phyloP scores from a whole-genome alignment of 2,329 filamentous ascomycete genomes.

The Diaporthe citrichinensis region DNA sequence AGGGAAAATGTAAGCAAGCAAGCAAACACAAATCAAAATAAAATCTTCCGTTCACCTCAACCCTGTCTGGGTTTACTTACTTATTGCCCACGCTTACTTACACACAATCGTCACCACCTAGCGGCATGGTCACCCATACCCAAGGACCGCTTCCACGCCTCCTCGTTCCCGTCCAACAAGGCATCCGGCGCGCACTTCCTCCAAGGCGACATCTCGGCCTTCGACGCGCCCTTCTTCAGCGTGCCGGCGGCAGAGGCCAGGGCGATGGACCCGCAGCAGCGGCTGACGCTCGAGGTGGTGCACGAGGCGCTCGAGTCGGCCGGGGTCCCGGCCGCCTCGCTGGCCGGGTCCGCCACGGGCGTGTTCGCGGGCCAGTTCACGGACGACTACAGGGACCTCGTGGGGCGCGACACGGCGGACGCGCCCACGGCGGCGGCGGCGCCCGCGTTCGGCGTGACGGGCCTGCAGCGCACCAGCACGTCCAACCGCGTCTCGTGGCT shows the following conservation, averaged over 20 bases:
- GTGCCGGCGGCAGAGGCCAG: slow-evolving; percentile 77
- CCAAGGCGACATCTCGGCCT: not conserved
- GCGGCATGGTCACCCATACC: slow-evolving; percentile 4
- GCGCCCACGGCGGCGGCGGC: not conserved
- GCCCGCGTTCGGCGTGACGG: slow-evolving; percentile 45
- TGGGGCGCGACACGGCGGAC: slow-evolving; percentile 31
- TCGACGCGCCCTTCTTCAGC: slow-evolving; percentile 69
- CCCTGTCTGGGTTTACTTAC: not conserved
- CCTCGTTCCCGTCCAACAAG: slow-evolving; percentile 11
- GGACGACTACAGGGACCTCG: slow-evolving; percentile 45
- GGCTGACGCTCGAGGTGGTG: slow-evolving; percentile 72
- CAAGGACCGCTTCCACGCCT: not conserved
- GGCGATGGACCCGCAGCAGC: slow-evolving; percentile 77
- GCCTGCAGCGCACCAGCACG: slow-evolving; percentile 40
- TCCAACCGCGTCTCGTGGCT: slow-evolving; percentile 58
- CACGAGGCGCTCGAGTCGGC: slow-evolving; percentile 75
- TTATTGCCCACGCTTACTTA: not conserved
- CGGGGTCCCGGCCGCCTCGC: slow-evolving; percentile 42
- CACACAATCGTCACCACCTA: not conserved
- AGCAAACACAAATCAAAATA: not conserved
- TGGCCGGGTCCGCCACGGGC: slow-evolving; percentile 43
- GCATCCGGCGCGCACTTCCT: slow-evolving; percentile 21
- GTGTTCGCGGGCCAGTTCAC: slow-evolving; percentile 48
- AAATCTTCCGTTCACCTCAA: not conserved
- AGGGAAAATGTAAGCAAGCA: not conserved